phyloP scores from a whole-genome alignment of 352 stramenopile species.

The Nothophytophthora sp. region DNA sequence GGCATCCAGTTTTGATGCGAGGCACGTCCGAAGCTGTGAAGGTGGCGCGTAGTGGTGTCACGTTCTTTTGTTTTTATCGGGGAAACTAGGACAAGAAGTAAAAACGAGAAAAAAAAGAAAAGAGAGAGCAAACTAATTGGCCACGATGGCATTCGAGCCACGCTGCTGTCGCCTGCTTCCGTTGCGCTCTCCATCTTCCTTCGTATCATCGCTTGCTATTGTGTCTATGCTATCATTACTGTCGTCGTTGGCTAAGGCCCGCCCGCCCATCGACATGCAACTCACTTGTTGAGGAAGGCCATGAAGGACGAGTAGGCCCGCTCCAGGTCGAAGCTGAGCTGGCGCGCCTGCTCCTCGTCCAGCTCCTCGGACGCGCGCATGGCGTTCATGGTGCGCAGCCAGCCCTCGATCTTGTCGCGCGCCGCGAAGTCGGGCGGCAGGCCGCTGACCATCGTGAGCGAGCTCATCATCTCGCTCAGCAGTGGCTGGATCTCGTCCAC shows the following conservation, averaged over 20 bases:
- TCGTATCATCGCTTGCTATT: too few relatives aligned
- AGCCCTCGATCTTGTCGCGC: conserved; percentile 93
- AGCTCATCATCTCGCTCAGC: conserved; percentile 96
- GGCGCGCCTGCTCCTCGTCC: conserved; percentile 93
- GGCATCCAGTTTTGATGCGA: conserved; percentile 20
- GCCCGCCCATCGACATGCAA: conserved; percentile 1
- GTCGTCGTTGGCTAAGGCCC: too few relatives aligned
- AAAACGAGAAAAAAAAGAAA: conserved; percentile 26
- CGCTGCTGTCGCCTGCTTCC: too few relatives aligned
- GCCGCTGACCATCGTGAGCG: conserved; percentile 93
- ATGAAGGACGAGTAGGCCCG: conserved; percentile 95
- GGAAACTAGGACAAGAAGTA: conserved; percentile 16
- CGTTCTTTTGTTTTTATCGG: conserved; percentile 31
- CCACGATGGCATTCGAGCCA: too few relatives aligned
- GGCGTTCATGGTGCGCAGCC: conserved; percentile 95
- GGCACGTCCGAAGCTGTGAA: too few relatives aligned
- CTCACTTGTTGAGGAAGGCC: conserved; percentile 84
- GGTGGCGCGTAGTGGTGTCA: conserved; percentile 12
- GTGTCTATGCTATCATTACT: conserved; percentile 5
- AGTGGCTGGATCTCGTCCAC: conserved; percentile 98
- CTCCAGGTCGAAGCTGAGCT: conserved; percentile 97
- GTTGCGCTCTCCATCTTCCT: too few relatives aligned
- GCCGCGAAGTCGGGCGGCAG: conserved; percentile 94
- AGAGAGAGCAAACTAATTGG: conserved; percentile 22
- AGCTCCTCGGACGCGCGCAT: conserved; percentile 97